Conservation (phyloP, 2,329 filamentous ascomycete genomes). For the Colletotrichum salicis region DNA sequence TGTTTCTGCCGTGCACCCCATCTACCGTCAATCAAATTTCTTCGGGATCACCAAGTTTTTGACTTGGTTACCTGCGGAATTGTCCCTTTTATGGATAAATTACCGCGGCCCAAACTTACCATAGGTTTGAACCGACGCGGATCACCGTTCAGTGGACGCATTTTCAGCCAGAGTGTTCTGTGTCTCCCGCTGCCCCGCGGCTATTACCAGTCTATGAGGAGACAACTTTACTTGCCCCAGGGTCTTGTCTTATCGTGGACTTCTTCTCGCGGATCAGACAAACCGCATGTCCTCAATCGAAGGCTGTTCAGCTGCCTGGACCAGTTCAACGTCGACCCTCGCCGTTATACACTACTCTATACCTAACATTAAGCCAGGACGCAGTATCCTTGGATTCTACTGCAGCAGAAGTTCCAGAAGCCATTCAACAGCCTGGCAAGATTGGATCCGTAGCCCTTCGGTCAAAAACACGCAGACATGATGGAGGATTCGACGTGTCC, state of each 20-base stretch:
- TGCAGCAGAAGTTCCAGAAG: background rate
- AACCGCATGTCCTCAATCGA: background rate
- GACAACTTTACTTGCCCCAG: no score
- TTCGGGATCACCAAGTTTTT: background rate
- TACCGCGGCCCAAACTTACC: background rate
- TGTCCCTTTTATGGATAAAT: background rate
- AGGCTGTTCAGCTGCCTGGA: background rate
- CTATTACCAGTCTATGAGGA: no score
- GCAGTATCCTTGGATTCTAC: background rate
- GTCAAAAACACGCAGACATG: no score
- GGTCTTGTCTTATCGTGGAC: background rate
- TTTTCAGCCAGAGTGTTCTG: accelerated
- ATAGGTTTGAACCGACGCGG: no score
- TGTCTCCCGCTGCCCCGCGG: background rate
- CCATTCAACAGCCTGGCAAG: background rate
- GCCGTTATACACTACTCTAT: background rate
- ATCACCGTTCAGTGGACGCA: background rate
- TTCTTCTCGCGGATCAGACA: background rate
- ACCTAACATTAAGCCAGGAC: background rate
- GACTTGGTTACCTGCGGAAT: accelerated
- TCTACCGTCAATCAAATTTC: no score
- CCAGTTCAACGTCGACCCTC: background rate
- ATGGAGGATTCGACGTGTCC: background rate
- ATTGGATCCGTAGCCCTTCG: background rate
- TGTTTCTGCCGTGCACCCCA: background rate